These are phyloP conservation scores for Globisporangium nagaii DNA, from an alignment of 352 stramenopile genomes.

Conservation along the genomic window DNA sequence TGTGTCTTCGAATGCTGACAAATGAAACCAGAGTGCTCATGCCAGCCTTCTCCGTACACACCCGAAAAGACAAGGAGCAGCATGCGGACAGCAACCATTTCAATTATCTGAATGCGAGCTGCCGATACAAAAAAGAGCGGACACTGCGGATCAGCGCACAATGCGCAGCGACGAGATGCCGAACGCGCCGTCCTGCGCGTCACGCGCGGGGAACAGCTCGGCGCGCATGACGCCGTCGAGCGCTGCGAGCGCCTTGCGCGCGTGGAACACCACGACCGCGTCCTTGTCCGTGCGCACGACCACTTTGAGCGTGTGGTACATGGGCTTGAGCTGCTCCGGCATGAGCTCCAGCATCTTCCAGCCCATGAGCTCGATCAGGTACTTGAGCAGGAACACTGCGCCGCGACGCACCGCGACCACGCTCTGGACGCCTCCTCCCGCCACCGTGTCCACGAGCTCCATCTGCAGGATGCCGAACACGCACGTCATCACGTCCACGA, in stretches of 20 bases:
- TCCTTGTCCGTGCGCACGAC: slow-evolving; percentile 59
- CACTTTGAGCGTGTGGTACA: slow-evolving; percentile 78
- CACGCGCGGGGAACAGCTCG: slow-evolving; percentile 57
- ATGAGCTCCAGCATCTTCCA: slow-evolving; percentile 72
- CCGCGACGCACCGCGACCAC: slow-evolving; percentile 63
- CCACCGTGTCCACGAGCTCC: slow-evolving; percentile 32
- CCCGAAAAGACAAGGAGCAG: too few relatives aligned
- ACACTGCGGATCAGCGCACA: slow-evolving; percentile 22
- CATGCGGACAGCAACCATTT: too few relatives aligned
- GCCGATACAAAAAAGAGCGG: too few relatives aligned
- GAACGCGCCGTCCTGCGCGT: slow-evolving; percentile 28
- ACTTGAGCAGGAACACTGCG: slow-evolving; percentile 70
- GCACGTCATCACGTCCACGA: slow-evolving; percentile 70
- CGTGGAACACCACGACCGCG: slow-evolving; percentile 62
- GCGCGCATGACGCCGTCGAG: slow-evolving; percentile 64
- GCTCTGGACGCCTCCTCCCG: slow-evolving; percentile 5
- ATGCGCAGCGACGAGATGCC: slow-evolving; percentile 50
- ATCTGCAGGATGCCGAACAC: slow-evolving; percentile 77
- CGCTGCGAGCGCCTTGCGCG: slow-evolving; percentile 36
- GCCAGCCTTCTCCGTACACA: too few relatives aligned
- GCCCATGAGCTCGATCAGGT: slow-evolving; percentile 72
- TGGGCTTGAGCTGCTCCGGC: slow-evolving; percentile 56
- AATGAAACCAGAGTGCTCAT: too few relatives aligned
- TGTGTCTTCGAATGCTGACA: too few relatives aligned
- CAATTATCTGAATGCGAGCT: too few relatives aligned